Evolutionary conservation across 352 stramenopile genomes (phyloP).

Genomic region (Phytophthora hybrid): DNA sequence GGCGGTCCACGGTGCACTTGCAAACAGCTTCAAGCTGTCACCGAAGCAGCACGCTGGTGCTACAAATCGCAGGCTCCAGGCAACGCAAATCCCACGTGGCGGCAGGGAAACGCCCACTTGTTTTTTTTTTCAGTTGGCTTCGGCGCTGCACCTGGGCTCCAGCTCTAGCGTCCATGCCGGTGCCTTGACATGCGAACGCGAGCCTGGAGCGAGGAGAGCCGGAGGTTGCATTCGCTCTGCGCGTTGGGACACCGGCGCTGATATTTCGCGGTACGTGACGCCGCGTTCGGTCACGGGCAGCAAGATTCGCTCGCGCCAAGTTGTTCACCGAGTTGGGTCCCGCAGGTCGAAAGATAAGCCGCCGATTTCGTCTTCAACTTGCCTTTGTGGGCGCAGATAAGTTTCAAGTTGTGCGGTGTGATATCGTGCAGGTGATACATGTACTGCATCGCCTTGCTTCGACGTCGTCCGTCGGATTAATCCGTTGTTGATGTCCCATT

Average conservation of each 20-base stretch:
- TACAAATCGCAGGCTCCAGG: constrained; percentile 25
- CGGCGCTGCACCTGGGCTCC: neutral
- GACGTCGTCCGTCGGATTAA: constrained; percentile 8
- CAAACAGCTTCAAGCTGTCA: constrained; percentile 9
- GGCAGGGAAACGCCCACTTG: constrained; percentile 17
- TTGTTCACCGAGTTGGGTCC: neutral
- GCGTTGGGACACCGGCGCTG: constrained; percentile 7
- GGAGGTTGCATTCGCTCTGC: constrained; percentile 19
- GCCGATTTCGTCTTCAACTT: neutral
- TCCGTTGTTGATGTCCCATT: constrained; percentile 28
- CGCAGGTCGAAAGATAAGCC: neutral
- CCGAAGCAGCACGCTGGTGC: constrained; percentile 14
- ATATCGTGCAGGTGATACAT: neutral
- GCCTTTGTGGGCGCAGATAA: neutral
- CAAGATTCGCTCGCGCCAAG: constrained; percentile 4
- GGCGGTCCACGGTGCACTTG: neutral
- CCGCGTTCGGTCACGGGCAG: neutral
- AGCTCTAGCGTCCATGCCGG: neutral
- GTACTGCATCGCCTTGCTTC: neutral
- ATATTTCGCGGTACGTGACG: constrained; percentile 17
- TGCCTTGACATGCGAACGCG: neutral
- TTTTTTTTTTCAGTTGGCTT: constrained; percentile 14
- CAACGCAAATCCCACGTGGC: constrained; percentile 27
- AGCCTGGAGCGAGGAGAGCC: constrained; percentile 24
- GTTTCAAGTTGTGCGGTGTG: neutral